Evolutionary conservation across 2,329 filamentous ascomycete genomes (phyloP).

Genomic region (Xylariales sp.): DNA sequence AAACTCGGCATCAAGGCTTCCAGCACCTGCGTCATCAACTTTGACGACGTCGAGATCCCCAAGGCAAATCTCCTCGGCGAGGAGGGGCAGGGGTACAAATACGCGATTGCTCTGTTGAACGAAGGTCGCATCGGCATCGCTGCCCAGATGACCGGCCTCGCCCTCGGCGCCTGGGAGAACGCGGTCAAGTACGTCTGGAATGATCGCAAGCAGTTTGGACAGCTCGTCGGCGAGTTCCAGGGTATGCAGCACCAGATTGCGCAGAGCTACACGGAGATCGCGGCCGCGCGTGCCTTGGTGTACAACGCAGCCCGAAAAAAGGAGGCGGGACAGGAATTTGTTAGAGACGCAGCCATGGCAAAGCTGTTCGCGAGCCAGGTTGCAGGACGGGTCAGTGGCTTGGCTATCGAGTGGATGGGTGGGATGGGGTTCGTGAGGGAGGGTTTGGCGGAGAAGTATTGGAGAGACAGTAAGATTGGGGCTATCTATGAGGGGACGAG

Average conservation of each 20-base stretch:
- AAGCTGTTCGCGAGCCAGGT: conserved; percentile 95
- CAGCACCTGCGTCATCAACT: conserved; percentile 95
- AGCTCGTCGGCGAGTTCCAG: conserved; percentile 93
- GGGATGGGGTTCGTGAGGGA: conserved; percentile 98
- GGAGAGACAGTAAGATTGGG: conserved; percentile 96
- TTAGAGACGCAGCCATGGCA: conserved; percentile 94
- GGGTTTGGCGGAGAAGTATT: conserved; percentile 96
- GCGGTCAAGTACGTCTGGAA: conserved; percentile 96
- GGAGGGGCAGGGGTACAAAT: conserved; percentile 93
- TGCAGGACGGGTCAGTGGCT: conserved; percentile 76
- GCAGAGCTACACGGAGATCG: conserved; percentile 90
- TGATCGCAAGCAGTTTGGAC: conserved; percentile 94
- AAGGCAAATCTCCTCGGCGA: conserved; percentile 83
- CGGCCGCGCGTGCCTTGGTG: conserved; percentile 83
- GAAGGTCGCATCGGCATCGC: conserved; percentile 97
- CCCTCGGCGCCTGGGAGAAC: conserved; percentile 91
- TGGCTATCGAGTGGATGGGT: conserved; percentile 98
- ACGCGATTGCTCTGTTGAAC: conserved; percentile 89
- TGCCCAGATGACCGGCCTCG: conserved; percentile 96
- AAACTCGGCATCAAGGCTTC: conserved; percentile 95
- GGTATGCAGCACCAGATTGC: conserved; percentile 99
- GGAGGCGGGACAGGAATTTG: conserved; percentile 94
- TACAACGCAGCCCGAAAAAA: conserved; percentile 97
- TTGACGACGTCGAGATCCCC: conserved; percentile 91
- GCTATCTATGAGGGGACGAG: conserved; percentile 94